phyloP scores from a whole-genome alignment of 495 filamentous ascomycete genomes.

The Staphylotrichum tortipilum region DNA sequence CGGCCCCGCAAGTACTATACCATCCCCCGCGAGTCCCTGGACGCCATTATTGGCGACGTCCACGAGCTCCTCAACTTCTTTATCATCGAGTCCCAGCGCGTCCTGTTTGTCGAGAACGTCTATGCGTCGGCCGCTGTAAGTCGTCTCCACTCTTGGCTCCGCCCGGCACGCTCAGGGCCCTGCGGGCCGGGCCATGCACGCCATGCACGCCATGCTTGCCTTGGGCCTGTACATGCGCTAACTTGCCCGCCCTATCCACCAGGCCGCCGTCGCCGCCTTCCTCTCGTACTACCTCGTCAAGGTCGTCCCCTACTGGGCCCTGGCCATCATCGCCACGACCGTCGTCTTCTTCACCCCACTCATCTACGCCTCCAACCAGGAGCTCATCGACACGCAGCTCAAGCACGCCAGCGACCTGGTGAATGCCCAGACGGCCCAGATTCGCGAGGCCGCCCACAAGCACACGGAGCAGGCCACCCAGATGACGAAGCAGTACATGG shows the following conservation, averaged over 20 bases:
- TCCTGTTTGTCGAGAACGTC: conserved; percentile 91
- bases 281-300: conserved; percentile 90
- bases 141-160: conserved; percentile 11
- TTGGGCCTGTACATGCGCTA: too few relatives aligned
- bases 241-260: too few relatives aligned
- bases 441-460: conserved; percentile 70
- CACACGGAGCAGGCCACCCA: conserved; percentile 70
- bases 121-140: conserved; percentile 71
- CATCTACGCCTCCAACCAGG: conserved; percentile 86
- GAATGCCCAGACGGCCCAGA: conserved; percentile 71
- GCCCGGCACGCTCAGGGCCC: too few relatives aligned
- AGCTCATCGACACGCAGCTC: conserved; percentile 83
- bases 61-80: conserved; percentile 96
- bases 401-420: conserved; percentile 60
- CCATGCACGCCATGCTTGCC: too few relatives aligned
- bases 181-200: too few relatives aligned
- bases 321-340: conserved; percentile 68
- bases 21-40: conserved; percentile 73
- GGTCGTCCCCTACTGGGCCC: conserved; percentile 86
- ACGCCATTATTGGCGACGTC: conserved; percentile 70
- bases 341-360: conserved; percentile 79
- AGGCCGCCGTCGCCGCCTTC: conserved; percentile 53
- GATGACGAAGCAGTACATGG: conserved; percentile 69
- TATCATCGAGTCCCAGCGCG: conserved; percentile 89
- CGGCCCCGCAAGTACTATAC: conserved; percentile 90